These are phyloP conservation scores for Trypanosoma theileri DNA, from an alignment of 208 protist genomes.

Conservation along the genomic window DNA sequence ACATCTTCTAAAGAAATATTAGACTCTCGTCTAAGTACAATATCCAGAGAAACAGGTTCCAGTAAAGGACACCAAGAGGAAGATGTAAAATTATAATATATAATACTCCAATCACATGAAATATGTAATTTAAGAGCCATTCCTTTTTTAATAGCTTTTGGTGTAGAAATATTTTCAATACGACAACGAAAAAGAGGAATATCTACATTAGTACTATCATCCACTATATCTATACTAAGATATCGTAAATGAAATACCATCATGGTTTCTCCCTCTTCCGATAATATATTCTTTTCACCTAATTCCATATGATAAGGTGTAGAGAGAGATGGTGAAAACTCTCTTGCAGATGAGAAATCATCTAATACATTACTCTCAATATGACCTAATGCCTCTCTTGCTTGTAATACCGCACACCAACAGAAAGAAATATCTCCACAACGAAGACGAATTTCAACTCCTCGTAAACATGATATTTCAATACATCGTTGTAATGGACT, in stretches of 20 bases:
- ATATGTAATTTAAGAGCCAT: conserved; percentile 29
- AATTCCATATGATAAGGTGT: neutral
- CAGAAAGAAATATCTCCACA: conserved; percentile 56
- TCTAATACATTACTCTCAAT: conserved; percentile 40
- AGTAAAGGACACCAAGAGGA: conserved; percentile 44
- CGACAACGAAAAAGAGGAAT: conserved; percentile 43
- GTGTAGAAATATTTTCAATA: conserved; percentile 34
- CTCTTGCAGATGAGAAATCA: conserved; percentile 17
- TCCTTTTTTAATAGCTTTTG: conserved; percentile 17
- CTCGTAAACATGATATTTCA: conserved; percentile 31
- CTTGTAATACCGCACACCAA: conserved; percentile 33
- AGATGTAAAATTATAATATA: conserved; percentile 41
- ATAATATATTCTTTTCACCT: neutral
- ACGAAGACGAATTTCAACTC: conserved; percentile 48
- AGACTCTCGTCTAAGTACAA: conserved; percentile 10
- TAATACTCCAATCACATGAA: conserved; percentile 24
- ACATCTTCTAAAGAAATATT: conserved; percentile 39
- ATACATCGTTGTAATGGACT: conserved; percentile 13
- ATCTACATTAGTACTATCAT: conserved; percentile 41
- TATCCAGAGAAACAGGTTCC: conserved; percentile 30
- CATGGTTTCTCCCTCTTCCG: neutral
- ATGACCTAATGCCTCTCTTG: conserved; percentile 38
- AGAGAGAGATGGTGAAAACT: neutral
- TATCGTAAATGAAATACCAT: conserved; percentile 29
- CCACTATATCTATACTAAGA: conserved; percentile 39